These are phyloP conservation scores for Penicillium occitanis DNA, from an alignment of 2,329 filamentous ascomycete species.

Conservation along the genomic window DNA sequence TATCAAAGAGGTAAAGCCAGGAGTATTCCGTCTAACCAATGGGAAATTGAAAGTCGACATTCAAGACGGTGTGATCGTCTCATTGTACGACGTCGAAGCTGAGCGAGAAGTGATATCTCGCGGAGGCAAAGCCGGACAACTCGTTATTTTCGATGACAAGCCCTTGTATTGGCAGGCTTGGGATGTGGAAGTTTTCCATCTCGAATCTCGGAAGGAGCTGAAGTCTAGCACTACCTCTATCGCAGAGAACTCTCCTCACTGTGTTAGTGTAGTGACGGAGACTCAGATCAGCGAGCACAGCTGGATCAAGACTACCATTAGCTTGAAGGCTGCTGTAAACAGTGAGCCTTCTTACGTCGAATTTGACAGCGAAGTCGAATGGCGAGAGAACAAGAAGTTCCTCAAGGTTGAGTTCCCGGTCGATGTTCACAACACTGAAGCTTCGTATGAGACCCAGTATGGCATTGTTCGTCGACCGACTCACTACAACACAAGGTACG, in stretches of 20 bases:
- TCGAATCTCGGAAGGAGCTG: conserved; percentile 80
- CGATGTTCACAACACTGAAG: conserved; percentile 84
- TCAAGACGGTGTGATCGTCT: conserved; percentile 74
- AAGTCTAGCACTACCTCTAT: conserved; percentile 67
- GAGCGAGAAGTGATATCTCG: conserved; percentile 75
- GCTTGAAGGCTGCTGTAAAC: conserved; percentile 67
- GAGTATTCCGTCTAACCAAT: conserved; percentile 77
- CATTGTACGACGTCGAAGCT: conserved; percentile 71
- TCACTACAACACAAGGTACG: conserved; percentile 90
- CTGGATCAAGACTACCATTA: conserved; percentile 83
- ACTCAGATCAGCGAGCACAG: conserved; percentile 86
- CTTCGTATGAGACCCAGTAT: conserved; percentile 92
- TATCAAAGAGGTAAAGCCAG: conserved; percentile 54
- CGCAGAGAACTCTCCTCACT: conserved; percentile 68
- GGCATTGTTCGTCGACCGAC: conserved; percentile 86
- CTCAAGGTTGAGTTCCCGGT: conserved; percentile 98
- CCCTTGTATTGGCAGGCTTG: conserved; percentile 96
- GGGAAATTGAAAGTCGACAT: conserved; percentile 72
- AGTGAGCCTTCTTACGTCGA: conserved; percentile 70
- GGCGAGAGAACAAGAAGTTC: conserved; percentile 96
- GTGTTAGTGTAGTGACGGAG: conserved; percentile 77
- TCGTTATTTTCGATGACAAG: conserved; percentile 96
- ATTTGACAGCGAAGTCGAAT: conserved; percentile 84
- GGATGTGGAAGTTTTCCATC: conserved; percentile 96
- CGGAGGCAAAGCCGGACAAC: conserved; percentile 77